Evolutionary conservation across 441 rosid genomes (phyloP).

Genomic region (Jatropha podagrica): DNA sequence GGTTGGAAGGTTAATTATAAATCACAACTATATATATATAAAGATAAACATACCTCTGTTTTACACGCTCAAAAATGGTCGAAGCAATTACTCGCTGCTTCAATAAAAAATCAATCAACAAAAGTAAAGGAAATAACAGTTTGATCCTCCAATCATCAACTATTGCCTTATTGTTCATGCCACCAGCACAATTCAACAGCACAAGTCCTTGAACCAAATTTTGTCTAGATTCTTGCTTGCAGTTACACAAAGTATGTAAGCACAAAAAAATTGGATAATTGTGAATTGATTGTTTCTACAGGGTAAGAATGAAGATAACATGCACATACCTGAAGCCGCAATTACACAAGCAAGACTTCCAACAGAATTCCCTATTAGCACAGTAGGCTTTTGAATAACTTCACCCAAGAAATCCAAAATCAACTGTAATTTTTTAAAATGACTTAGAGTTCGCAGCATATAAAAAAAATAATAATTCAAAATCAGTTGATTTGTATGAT

Average conservation of each 20-base stretch:
- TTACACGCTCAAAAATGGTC: slow-evolving; percentile 67
- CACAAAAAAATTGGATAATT: background rate
- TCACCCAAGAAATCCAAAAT: slow-evolving; percentile 74
- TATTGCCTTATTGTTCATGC: slow-evolving; percentile 92
- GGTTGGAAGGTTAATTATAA: background rate
- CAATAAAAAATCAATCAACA: slow-evolving; percentile 68
- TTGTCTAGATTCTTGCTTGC: slow-evolving; percentile 38
- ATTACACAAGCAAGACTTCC: slow-evolving; percentile 96
- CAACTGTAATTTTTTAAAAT: slow-evolving; percentile 39
- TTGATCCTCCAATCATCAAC: slow-evolving; percentile 97
- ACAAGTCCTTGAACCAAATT: slow-evolving; percentile 68
- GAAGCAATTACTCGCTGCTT: slow-evolving; percentile 68
- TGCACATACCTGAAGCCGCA: slow-evolving; percentile 66
- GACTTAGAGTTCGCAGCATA: slow-evolving; percentile 8
- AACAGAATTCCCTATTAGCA: slow-evolving; percentile 83
- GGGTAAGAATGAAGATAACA: background rate
- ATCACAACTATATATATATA: no score
- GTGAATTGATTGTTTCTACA: background rate
- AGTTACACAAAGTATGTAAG: background rate
- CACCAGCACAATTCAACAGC: slow-evolving; percentile 87
- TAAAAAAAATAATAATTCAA: background rate
- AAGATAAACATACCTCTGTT: slow-evolving; percentile 44
- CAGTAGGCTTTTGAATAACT: slow-evolving; percentile 68
- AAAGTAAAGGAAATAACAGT: slow-evolving; percentile 65
- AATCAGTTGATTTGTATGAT: background rate